Base-by-base conservation (phyloP, 2,329 filamentous ascomycete species). In the Zymoseptoria passerinii region DNA sequence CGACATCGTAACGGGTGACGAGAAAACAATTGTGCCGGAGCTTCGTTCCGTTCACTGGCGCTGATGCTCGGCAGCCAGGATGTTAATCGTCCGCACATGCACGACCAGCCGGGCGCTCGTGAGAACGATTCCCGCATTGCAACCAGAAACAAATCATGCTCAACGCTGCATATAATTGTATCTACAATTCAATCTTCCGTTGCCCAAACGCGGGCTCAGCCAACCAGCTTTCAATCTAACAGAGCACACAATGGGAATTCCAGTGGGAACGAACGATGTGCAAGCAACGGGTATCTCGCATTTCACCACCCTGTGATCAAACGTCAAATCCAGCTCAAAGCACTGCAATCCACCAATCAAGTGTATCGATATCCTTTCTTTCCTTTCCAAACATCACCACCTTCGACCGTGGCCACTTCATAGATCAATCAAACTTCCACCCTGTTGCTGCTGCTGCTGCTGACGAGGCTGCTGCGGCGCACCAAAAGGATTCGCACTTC, bases 381-480 rank as follows among this genome's bases (percentile, higher is more conserved):
- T 13, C 35, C 35, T 4, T 44, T 13, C 35, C 35, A 44, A 44
- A 44, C 7, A 6, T 44, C 4, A 44, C 16, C 2, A 6, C 13
- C 35, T 10, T 10, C 35, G 2, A 40, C 35, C 35, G 5, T 7
- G 16, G 10, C 2, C 8, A 50, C 3, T 10, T 61, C 59, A 66
- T 50, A 86, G 72, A 72, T 86, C 83, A 70, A 86, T 86, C 74
- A 86, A 70, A 69, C 83, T 86, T 56, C 81, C 80, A 58, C 61
- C 58, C 44, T 53, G 56, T 28, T 53, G 56, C 52, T 71, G 71
- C 60, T 76, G 74, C 58, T 69, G 69, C 58, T 70, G 67, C 52
- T 70, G 65, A 18, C 75, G 76, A 62, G 75, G 77, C 62, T 79
- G 76, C 13, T 44, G 35, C 35, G 35, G 35, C 2, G 78, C 78